These are phyloP conservation scores for Scedosporium apiospermum DNA, from an alignment of 2,329 filamentous ascomycete species.

Conservation along the genomic window DNA sequence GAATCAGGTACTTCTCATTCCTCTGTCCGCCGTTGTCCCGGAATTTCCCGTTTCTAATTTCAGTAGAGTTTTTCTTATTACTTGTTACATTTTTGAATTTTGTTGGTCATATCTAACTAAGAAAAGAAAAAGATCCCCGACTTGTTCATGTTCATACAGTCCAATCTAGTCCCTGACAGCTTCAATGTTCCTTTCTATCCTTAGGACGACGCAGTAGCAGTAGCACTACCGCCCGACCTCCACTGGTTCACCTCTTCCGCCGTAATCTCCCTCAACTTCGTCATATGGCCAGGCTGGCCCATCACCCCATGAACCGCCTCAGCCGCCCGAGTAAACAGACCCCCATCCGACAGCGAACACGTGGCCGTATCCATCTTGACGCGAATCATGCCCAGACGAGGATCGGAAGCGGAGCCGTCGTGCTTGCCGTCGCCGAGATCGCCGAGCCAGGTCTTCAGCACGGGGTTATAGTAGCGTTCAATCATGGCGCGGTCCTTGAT, in stretches of 20 bases:
- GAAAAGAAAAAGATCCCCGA: too few relatives aligned
- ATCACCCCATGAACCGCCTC: constrained; percentile 72
- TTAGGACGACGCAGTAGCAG: not conserved
- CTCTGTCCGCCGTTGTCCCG: too few relatives aligned
- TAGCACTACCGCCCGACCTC: constrained; percentile 18
- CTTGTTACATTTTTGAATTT: too few relatives aligned
- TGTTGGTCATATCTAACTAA: too few relatives aligned
- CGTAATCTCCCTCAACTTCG: constrained; percentile 65
- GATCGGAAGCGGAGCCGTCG: constrained; percentile 72
- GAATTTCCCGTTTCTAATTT: not conserved
- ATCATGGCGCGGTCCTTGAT: constrained; percentile 60
- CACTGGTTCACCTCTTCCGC: constrained; percentile 57
- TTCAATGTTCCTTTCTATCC: too few relatives aligned
- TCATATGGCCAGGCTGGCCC: constrained; percentile 61
- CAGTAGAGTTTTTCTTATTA: too few relatives aligned
- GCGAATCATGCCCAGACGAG: constrained; percentile 71
- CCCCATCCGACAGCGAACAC: constrained; percentile 58
- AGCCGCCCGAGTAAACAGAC: constrained; percentile 51
- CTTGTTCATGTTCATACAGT: too few relatives aligned
- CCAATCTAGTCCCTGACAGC: too few relatives aligned
- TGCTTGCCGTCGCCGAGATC: constrained; percentile 77
- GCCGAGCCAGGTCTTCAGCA: constrained; percentile 76
- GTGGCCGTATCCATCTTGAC: constrained; percentile 64
- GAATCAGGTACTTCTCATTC: too few relatives aligned
- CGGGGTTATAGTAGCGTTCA: constrained; percentile 64